Evolutionary conservation across 1,284 basidiomycete genomes (phyloP).

Genomic region (Ustilago vetiveriae): DNA sequence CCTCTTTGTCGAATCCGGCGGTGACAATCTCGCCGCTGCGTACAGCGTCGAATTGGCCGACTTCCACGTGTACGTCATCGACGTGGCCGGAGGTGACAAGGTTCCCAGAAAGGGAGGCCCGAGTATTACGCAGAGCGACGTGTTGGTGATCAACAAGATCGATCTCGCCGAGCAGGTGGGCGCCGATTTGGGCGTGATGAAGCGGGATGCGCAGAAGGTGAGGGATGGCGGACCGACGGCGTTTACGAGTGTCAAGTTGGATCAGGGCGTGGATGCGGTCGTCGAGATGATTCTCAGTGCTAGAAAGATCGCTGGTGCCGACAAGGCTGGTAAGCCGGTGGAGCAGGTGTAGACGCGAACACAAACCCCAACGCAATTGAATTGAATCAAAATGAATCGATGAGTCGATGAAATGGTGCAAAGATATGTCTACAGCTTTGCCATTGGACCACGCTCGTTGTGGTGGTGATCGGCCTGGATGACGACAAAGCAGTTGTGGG

Average conservation of each 20-base stretch:
- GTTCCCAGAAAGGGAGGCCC: slow-evolving; percentile 97
- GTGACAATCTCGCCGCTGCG: slow-evolving; percentile 93
- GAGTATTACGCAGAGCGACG: slow-evolving; percentile 82
- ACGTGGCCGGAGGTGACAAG: slow-evolving; percentile 89
- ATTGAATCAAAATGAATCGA: no score
- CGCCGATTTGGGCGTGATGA: slow-evolving; percentile 94
- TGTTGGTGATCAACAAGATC: slow-evolving; percentile 84
- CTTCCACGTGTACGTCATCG: slow-evolving; percentile 77
- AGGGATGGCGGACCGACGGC: slow-evolving; percentile 91
- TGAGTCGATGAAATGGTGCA: no score
- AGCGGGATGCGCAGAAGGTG: slow-evolving; percentile 89
- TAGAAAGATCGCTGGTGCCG: slow-evolving; percentile 75
- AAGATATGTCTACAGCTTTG: no score
- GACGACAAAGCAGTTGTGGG: slow-evolving; percentile 17
- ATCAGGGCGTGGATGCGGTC: slow-evolving; percentile 83
- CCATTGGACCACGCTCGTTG: slow-evolving; percentile 8
- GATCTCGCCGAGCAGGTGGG: slow-evolving; percentile 86
- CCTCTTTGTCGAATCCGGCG: slow-evolving; percentile 91
- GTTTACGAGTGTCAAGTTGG: slow-evolving; percentile 85
- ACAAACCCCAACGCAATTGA: no score
- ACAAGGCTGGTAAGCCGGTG: slow-evolving; percentile 43
- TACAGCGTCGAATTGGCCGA: slow-evolving; percentile 95
- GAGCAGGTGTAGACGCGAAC: not conserved
- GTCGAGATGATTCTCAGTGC: slow-evolving; percentile 84
- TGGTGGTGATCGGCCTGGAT: slow-evolving; percentile 14